Evolutionary conservation across 2,329 filamentous ascomycete species (phyloP), one percentile per base, ranked within the genome.

Genomic region (Ophiosphaerella herpotricha): DNA sequence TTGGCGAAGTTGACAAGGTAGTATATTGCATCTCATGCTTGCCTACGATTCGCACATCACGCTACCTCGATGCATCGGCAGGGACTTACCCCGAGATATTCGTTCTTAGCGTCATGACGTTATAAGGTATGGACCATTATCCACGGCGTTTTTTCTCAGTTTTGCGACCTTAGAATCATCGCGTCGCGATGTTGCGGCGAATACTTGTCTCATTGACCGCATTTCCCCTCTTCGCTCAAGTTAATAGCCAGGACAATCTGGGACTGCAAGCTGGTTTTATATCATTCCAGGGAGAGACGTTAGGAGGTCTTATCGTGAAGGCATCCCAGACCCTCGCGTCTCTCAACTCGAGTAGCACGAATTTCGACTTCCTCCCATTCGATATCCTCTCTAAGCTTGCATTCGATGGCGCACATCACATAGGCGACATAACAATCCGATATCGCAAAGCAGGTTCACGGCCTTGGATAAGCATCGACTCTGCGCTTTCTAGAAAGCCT

Each of bases 391-490:
- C 74, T 0, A 67, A 70, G 13, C 75, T 82, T 7, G 75, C 79
- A 9, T 72, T 73, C 11, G 78, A 83, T 50, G 78, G 78, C 3
- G 78, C 83, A 52, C 84, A 85, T 52, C 83, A 85, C 61, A 79
- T 80, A 58, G 83, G 83, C 4, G 83, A 85, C 39, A 71, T 85
- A 34, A 84, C 80, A 0, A 75, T 81, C 38, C 77, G 81, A 11
- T 85, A 82, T 60, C 80, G 81, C n/a, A 55, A 68, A 2, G 64
- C 63, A 1, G 73, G 71, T 5, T 64, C 54, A 1, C 43, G 57
- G 2, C 24, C 50, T 11, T 85, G 83, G 82, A 75, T 69, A 2
- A 67, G 72, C 9, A 75, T 74, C 9, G 76, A 83, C 55, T 80
- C 81, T 4, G 75, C 81, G 0, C 57, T 68, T 1, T 58, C 70